These are phyloP conservation scores for Clarkia xantiana DNA, from an alignment of 345 rosid species.

Conservation along the genomic window DNA sequence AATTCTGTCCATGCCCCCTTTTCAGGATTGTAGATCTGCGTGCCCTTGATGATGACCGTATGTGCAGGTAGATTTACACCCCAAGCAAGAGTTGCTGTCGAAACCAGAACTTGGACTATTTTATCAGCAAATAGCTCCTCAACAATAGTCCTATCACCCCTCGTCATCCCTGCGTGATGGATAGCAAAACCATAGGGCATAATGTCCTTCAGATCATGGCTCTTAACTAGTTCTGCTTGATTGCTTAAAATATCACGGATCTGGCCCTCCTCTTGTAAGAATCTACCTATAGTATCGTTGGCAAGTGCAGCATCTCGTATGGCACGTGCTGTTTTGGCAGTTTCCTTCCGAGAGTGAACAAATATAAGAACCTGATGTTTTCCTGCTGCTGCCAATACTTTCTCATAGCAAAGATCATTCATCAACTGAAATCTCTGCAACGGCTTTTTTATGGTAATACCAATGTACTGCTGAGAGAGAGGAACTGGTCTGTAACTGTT, in stretches of 20 bases:
- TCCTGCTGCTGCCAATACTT: conserved; percentile 84
- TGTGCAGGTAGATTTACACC: conserved; percentile 96
- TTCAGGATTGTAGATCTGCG: conserved; percentile 90
- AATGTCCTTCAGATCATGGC: conserved; percentile 63
- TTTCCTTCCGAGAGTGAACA: conserved; percentile 94
- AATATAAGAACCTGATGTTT: conserved; percentile 93
- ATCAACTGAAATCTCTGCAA: conserved; percentile 93
- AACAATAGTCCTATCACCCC: conserved; percentile 73
- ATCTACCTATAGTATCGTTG: conserved; percentile 66
- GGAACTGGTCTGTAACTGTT: conserved; percentile 94
- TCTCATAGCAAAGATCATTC: conserved; percentile 89
- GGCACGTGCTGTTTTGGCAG: conserved; percentile 79
- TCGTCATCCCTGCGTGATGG: conserved; percentile 92
- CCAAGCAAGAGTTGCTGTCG: conserved; percentile 98
- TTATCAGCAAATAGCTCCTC: conserved; percentile 66
- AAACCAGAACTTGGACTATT: conserved; percentile 79
- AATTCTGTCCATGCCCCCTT: conserved; percentile 97
- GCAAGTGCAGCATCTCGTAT: conserved; percentile 77
- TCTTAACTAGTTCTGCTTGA: conserved; percentile 57
- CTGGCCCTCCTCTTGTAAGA: conserved; percentile 74
- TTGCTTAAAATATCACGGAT: conserved; percentile 71
- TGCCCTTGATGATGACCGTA: conserved; percentile 86
- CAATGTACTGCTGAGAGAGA: conserved; percentile 82
- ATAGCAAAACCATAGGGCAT: conserved; percentile 90
- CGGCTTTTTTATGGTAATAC: conserved; percentile 81